Percentiles rank a stretch among this genome's conserved stretches.
Conservation (phyloP, 495 filamentous ascomycete genomes). For the Daldinia childiae region DNA sequence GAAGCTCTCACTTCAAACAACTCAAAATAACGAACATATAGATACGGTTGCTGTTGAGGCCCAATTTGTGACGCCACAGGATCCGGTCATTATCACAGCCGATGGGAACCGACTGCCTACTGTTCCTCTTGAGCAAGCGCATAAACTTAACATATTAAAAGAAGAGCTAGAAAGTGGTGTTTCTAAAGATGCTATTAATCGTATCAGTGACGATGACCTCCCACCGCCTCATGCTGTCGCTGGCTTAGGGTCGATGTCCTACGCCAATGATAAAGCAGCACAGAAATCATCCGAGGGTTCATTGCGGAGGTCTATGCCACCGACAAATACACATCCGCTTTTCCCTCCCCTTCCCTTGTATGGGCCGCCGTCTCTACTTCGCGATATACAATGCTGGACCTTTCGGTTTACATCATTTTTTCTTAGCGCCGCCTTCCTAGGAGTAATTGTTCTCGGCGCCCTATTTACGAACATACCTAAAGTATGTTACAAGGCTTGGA, state of each 20-base stretch:
- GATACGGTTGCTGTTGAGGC: slow-evolving; percentile 67
- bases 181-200: slow-evolving; percentile 25
- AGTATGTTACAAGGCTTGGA: slow-evolving; percentile 56
- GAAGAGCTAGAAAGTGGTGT: slow-evolving; percentile 56
- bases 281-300: slow-evolving; percentile 48
- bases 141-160: slow-evolving; percentile 70
- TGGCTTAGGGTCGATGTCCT: slow-evolving; percentile 4
- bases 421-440: slow-evolving; percentile 78
- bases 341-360: slow-evolving; percentile 91
- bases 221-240: slow-evolving; percentile 15
- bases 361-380: slow-evolving; percentile 71
- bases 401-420: slow-evolving; percentile 75
- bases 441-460: slow-evolving; percentile 77
- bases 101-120: slow-evolving; percentile 71
- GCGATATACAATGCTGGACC: slow-evolving; percentile 68
- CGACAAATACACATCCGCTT: slow-evolving; percentile 77
- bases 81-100: slow-evolving; percentile 74
- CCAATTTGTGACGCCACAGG: slow-evolving; percentile 72
- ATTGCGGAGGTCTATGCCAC: slow-evolving; percentile 59
- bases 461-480: slow-evolving; percentile 67
- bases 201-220: slow-evolving; percentile 13
- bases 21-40: slow-evolving; percentile 35
- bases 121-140: slow-evolving; percentile 71
- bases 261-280: slow-evolving; percentile 16
- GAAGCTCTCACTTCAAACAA: slow-evolving; percentile 61